Percentiles rank a stretch among this genome's conserved stretches.
phyloP scores from a whole-genome alignment of 1,284 basidiomycete genomes.

The Microbotryum saponariae region DNA sequence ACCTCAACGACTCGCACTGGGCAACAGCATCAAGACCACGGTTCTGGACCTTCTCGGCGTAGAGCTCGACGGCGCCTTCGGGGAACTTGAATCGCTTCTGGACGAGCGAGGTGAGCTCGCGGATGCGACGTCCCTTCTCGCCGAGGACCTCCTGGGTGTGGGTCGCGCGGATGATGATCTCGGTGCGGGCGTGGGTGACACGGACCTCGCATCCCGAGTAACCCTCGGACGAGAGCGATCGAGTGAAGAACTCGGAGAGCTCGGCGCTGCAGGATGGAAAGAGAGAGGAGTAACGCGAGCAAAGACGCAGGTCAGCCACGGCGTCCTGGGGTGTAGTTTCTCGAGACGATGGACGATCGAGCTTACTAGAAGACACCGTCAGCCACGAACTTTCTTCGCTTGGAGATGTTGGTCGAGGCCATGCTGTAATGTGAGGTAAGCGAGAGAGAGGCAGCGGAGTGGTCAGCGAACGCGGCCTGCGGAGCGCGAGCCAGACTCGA shows the following conservation, averaged over 20 bases:
- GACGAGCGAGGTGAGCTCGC: conserved; percentile 95
- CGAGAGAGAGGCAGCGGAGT: conserved; percentile 1
- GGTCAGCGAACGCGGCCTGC: background rate
- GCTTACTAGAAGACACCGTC: conserved; percentile 33
- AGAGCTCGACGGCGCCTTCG: conserved; percentile 96
- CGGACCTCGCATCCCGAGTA: conserved; percentile 99
- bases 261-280: conserved; percentile 30
- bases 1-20: conserved; percentile 96
- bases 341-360: background rate
- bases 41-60: conserved; percentile 99
- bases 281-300: background rate
- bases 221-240: conserved; percentile 98
- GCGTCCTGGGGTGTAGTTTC: too few species aligned
- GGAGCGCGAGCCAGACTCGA: background rate
- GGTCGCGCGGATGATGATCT: conserved; percentile 99
- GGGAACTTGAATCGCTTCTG: conserved; percentile 99
- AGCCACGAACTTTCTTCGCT: conserved; percentile 31
- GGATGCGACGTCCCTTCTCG: conserved; percentile 98
- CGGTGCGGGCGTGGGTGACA: conserved; percentile 97
- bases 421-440: conserved; percentile 8
- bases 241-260: conserved; percentile 53
- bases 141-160: conserved; percentile 99
- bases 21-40: conserved; percentile 98
- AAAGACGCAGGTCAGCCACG: too few species aligned
- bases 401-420: conserved; percentile 30